These are phyloP conservation scores for Fagus sylvatica DNA, from an alignment of 306 rosid species.

Conservation along the genomic window DNA sequence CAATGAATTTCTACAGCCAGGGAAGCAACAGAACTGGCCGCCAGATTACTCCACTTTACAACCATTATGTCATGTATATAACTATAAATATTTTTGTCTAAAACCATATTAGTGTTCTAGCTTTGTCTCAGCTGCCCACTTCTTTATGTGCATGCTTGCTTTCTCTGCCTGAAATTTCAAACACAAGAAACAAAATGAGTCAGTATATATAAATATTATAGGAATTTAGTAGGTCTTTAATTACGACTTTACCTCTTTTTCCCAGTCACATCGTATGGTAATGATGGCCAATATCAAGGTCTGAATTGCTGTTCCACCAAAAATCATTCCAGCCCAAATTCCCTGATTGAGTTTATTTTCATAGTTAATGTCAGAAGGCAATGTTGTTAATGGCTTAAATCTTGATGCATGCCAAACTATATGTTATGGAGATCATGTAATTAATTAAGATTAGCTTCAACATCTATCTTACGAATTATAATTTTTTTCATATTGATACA, in stretches of 20 bases:
- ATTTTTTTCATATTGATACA: no score
- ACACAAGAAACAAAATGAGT: neutral
- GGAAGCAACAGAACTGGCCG: neutral
- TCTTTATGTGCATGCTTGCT: conserved; percentile 39
- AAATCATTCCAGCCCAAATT: conserved; percentile 68
- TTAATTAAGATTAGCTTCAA: no score
- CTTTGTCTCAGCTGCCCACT: conserved; percentile 39
- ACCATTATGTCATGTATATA: no score
- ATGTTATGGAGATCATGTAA: no score
- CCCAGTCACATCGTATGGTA: conserved; percentile 65
- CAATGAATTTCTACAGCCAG: neutral
- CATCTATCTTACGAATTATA: no score
- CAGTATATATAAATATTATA: neutral
- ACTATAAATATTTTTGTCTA: neutral
- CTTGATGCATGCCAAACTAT: no score
- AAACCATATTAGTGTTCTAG: neutral
- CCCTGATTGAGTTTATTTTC: conserved; percentile 37
- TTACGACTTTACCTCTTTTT: conserved; percentile 45
- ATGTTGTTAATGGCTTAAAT: no score
- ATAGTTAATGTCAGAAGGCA: neutral
- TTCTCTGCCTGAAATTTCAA: conserved; percentile 51
- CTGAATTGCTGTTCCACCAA: conserved; percentile 66
- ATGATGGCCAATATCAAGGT: conserved; percentile 49
- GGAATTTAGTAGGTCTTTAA: neutral
- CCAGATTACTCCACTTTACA: no score